These are phyloP conservation scores for Pseudotsuga menziesii DNA, from an alignment of 75 land plant genomes.

Conservation along the genomic window DNA sequence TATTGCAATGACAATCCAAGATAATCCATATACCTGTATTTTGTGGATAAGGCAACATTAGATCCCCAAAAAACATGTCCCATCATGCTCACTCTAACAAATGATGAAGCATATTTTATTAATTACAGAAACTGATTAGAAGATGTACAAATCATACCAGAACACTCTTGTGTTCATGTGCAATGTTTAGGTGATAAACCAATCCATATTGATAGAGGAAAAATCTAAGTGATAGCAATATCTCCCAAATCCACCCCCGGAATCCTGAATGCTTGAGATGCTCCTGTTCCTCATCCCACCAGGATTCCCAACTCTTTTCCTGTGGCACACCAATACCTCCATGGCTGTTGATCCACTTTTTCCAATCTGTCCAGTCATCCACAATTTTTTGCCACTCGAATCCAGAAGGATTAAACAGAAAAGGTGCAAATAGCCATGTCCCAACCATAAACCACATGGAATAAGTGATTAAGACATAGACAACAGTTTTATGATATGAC, in stretches of 20 bases:
- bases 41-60: slow-evolving; percentile 8
- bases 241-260: slow-evolving; percentile 67
- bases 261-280: slow-evolving; percentile 71
- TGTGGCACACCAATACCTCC: slow-evolving; percentile 85
- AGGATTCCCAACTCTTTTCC: slow-evolving; percentile 97
- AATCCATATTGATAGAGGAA: slow-evolving; percentile 94
- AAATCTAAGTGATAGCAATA: slow-evolving; percentile 70
- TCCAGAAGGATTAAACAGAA: slow-evolving; percentile 96
- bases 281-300: slow-evolving; percentile 98
- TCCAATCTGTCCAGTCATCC: slow-evolving; percentile 99
- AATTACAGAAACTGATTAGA: slow-evolving; percentile 2
- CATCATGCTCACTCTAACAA: slow-evolving; percentile 7
- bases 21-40: slow-evolving; percentile 85
- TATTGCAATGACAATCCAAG: slow-evolving; percentile 82
- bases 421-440: slow-evolving; percentile 98
- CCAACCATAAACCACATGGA: slow-evolving; percentile 98
- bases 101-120: neutral
- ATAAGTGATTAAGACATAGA: slow-evolving; percentile 76
- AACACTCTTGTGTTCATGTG: slow-evolving; percentile 45
- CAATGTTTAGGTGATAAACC: slow-evolving; percentile 87
- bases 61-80: neutral
- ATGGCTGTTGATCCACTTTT: slow-evolving; percentile 88
- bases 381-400: slow-evolving; percentile 99
- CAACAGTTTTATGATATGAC: slow-evolving; percentile 51
- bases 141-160: slow-evolving; percentile 42